Base-by-base conservation (phyloP, 1,284 basidiomycete species). In the Anthracocystis panici-leucophaei region DNA sequence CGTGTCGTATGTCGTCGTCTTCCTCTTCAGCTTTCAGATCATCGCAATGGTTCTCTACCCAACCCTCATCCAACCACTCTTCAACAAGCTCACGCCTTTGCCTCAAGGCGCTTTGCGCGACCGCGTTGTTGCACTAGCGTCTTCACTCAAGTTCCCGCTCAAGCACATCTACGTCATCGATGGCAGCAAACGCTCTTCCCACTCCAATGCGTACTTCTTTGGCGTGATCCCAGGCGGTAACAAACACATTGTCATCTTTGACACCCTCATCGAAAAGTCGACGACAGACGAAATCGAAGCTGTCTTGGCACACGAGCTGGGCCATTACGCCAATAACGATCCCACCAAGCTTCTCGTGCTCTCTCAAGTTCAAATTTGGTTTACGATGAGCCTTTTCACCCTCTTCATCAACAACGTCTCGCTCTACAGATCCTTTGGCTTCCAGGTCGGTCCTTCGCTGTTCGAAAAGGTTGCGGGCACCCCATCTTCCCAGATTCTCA, bases 161-260 rank as follows among this genome's bases (percentile, higher is more conserved):
- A 96, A 92, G 85, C 92, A 97, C 85, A 87, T 99, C 66, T 98
- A 97, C 86, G 94, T 97, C 84, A 97, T 98, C 80, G 96, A 99
- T 83, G 96, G 97, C 29, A 94, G 92, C 62, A 97, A 96, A 87
- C 91, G 96, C 58, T 94, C 92, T 84, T 92, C 92, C 3, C 96
- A 98, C 87, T 93, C 92, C 74, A 98, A 97, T 78, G 95, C 95
- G 50, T 88, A 82, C 83, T 87, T 86, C 41, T 80, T 77, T 46
- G 84, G 83, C 35, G 74, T 84, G 21, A 65, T 84, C 9, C 83
- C 83, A 0, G 79, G 82, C 50, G 81, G 79, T 51, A 78, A 78
- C 70, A 84, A 84, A 74, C 81, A 84, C 74, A 84, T 99, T 79
- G 95, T 98, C 84, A 92, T 99, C 79, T 99, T 94, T 84, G 96